Evolutionary conservation across 129 eudicot species (phyloP).

Genomic region (Lonicera japonica): DNA sequence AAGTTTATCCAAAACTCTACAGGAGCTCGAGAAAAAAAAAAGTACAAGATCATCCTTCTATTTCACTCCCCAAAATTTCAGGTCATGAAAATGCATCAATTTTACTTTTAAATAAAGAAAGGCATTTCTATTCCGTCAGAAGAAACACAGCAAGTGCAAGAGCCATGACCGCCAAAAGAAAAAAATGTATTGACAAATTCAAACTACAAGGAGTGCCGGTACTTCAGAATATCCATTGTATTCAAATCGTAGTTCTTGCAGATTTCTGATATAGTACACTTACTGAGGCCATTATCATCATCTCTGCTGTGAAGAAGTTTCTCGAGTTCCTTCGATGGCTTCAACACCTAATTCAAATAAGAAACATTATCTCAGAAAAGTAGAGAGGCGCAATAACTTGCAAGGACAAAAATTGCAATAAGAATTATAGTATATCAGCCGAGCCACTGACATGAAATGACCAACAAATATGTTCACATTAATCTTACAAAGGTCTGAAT

Average conservation of each 20-base stretch:
- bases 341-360: constrained; percentile 42
- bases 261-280: constrained; percentile 45
- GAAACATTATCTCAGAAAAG: neutral
- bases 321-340: constrained; percentile 70
- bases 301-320: constrained; percentile 43
- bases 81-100: too few species aligned
- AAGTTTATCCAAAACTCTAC: too few species aligned
- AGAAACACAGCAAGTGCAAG: too few species aligned
- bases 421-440: neutral
- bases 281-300: constrained; percentile 35
- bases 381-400: neutral
- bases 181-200: neutral
- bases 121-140: too few species aligned
- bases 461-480: neutral
- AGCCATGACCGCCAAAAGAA: neutral
- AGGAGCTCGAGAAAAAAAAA: too few species aligned
- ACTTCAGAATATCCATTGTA: constrained; percentile 56
- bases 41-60: too few species aligned
- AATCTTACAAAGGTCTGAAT: neutral
- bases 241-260: constrained; percentile 64
- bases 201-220: constrained; percentile 32
- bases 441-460: neutral
- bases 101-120: too few species aligned
- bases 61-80: too few species aligned
- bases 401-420: neutral